These are phyloP conservation scores for Metschnikowia colocasiae DNA, from an alignment of 805 yeast species.

Conservation along the genomic window DNA sequence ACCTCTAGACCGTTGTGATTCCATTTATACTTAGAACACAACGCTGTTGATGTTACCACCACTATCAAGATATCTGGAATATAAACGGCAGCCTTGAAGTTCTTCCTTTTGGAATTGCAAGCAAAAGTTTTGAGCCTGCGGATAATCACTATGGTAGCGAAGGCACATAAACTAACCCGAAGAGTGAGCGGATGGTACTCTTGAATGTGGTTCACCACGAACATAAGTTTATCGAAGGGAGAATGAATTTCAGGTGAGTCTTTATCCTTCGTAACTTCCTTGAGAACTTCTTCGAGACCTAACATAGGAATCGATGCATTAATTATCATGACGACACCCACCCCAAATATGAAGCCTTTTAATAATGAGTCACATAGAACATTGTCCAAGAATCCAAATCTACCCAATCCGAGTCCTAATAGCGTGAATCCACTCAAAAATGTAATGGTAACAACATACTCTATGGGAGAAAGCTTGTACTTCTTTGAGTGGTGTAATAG, in stretches of 20 bases:
- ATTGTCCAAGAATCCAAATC: constrained; percentile 36
- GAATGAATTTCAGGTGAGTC: constrained; percentile 44
- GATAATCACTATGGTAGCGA: constrained; percentile 44
- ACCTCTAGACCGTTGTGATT: constrained; percentile 56
- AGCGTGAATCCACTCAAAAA: constrained; percentile 67
- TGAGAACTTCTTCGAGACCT: constrained; percentile 53
- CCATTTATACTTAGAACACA: constrained; percentile 49
- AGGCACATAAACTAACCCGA: constrained; percentile 52
- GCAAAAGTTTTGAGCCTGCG: constrained; percentile 37
- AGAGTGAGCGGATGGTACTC: constrained; percentile 59
- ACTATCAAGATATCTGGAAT: constrained; percentile 83
- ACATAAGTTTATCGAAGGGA: constrained; percentile 64
- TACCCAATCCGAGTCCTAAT: constrained; percentile 22
- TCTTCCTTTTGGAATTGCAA: constrained; percentile 7
- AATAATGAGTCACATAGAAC: constrained; percentile 38
- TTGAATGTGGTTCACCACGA: constrained; percentile 46
- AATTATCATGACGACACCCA: constrained; percentile 43
- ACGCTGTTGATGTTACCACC: constrained; percentile 57
- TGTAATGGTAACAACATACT: constrained; percentile 41
- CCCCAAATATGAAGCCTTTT: constrained; percentile 44
- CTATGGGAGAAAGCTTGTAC: constrained; percentile 31
- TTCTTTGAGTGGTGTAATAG: constrained; percentile 33
- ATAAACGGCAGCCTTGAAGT: constrained; percentile 45
- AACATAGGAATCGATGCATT: constrained; percentile 71
- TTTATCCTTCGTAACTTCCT: constrained; percentile 35